Conservation (phyloP, 75 land plant species). For the Azolla pinnata region DNA sequence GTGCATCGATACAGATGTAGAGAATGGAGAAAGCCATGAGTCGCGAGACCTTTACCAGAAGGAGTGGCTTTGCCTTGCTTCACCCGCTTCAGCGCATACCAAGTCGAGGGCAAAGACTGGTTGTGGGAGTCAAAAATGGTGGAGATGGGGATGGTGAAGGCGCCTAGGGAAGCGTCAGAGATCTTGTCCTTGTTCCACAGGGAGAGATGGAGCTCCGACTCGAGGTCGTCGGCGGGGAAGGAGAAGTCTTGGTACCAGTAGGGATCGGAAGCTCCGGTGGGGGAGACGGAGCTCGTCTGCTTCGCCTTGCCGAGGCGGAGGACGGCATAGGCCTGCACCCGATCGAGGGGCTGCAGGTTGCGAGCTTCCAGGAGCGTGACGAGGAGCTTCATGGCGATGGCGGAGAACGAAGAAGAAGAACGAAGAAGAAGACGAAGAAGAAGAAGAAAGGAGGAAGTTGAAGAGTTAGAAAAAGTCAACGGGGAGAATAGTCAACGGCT, state of each 20-base stretch:
- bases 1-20: too few relatives aligned
- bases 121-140: slow-evolving; percentile 42
- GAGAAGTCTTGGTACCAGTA: slow-evolving; percentile 73
- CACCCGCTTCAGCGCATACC: slow-evolving; percentile 59
- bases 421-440: too few relatives aligned
- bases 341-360: slow-evolving; percentile 16
- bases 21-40: too few relatives aligned
- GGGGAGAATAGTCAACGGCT: too few relatives aligned
- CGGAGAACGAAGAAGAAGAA: background rate
- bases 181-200: slow-evolving; percentile 77
- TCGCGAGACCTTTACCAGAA: slow-evolving; percentile 13
- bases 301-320: slow-evolving; percentile 22
- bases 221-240: slow-evolving; percentile 59
- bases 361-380: slow-evolving; percentile 32
- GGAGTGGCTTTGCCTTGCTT: slow-evolving; percentile 49
- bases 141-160: slow-evolving; percentile 51
- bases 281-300: slow-evolving; percentile 11
- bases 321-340: slow-evolving; percentile 15
- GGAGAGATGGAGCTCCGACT: slow-evolving; percentile 45
- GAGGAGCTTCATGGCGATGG: slow-evolving; percentile 27
- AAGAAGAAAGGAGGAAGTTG: slow-evolving; percentile 9
- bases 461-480: too few relatives aligned
- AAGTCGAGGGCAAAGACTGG: slow-evolving; percentile 43
- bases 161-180: slow-evolving; percentile 69
- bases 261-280: slow-evolving; percentile 37